Conservation (phyloP, 164 flowering plant genomes). For the Protea cynaroides region DNA sequence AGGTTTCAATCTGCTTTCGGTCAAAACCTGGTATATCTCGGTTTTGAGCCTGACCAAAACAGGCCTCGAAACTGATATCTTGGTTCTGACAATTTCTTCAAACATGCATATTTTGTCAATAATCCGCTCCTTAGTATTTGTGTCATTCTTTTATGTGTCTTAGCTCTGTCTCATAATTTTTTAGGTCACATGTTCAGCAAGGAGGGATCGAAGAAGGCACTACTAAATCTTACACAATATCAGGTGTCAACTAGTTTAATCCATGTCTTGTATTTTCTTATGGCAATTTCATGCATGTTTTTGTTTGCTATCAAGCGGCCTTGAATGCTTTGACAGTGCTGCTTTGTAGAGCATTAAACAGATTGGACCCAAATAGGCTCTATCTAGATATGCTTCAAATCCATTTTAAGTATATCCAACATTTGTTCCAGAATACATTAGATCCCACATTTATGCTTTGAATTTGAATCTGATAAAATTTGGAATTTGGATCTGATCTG, state of each 20-base stretch:
- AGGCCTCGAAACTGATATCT: too few relatives aligned
- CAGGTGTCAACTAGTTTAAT: constrained; percentile 6
- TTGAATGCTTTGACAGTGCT: background rate
- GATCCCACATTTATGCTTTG: too few relatives aligned
- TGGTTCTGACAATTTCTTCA: too few relatives aligned
- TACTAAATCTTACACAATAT: constrained; percentile 50
- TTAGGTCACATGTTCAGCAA: constrained; percentile 58
- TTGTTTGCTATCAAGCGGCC: background rate
- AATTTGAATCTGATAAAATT: too few relatives aligned
- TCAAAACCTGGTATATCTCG: too few relatives aligned
- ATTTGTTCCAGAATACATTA: too few relatives aligned
- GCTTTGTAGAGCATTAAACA: background rate
- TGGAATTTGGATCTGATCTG: too few relatives aligned
- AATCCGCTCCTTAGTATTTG: background rate
- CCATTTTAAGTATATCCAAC: too few relatives aligned
- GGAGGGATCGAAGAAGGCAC: constrained; percentile 59
- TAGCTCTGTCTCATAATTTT: background rate
- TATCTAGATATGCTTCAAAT: too few relatives aligned
- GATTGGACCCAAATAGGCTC: too few relatives aligned
- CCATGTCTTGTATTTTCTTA: background rate
- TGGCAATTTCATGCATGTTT: background rate
- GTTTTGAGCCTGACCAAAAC: too few relatives aligned
- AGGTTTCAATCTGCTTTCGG: too few relatives aligned
- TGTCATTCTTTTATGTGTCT: background rate
- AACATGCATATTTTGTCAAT: background rate